These are phyloP conservation scores for Asterella californica DNA, from an alignment of 225 moss, liverwort and hornwort species.

Conservation along the genomic window DNA sequence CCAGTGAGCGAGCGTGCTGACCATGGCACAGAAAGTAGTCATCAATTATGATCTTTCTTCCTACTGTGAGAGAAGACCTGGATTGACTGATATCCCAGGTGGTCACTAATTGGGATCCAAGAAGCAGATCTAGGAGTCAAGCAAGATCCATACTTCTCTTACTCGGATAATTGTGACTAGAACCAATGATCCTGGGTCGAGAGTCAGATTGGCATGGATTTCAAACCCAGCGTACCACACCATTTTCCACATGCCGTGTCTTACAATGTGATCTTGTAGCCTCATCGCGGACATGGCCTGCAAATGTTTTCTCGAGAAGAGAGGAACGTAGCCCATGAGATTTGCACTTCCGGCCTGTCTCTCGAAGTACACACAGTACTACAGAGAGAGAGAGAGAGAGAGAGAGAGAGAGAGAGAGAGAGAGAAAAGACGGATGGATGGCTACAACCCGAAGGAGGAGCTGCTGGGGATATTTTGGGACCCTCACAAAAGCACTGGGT, in stretches of 20 bases:
- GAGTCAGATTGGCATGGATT: background rate
- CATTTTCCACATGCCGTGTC: background rate
- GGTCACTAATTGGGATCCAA: background rate
- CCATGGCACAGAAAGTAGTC: background rate
- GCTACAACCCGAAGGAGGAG: background rate
- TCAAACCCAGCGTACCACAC: background rate
- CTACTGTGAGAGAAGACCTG: background rate
- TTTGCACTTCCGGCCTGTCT: constrained; percentile 5
- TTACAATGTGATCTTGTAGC: background rate
- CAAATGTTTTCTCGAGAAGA: constrained; percentile 7
- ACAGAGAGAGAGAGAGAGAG: background rate
- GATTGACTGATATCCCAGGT: background rate
- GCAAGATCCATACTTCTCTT: background rate
- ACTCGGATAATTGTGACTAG: no score
- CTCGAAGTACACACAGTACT: background rate
- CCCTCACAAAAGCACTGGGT: background rate
- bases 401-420: background rate
- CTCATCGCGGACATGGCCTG: background rate
- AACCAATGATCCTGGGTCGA: background rate
- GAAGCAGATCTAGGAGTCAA: constrained; percentile 3
- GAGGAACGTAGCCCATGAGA: constrained; percentile 6
- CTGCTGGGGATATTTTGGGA: background rate
- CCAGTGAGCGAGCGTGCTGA: background rate
- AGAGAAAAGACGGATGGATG: background rate
- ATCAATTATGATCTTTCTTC: background rate